These are phyloP conservation scores for Schrenkiella parvula DNA, from an alignment of 345 rosid genomes.

Conservation along the genomic window DNA sequence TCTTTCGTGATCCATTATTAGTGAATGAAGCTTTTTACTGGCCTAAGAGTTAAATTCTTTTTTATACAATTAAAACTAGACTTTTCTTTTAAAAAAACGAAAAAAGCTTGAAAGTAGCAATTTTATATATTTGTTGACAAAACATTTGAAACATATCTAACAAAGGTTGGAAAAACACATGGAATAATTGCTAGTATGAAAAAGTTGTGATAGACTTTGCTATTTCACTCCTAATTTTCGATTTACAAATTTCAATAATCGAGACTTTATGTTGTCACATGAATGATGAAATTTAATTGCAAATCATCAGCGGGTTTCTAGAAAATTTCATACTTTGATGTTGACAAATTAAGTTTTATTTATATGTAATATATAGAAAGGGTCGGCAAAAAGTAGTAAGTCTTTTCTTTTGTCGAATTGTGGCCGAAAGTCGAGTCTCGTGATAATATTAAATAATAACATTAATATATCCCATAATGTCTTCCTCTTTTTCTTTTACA, in stretches of 20 bases:
- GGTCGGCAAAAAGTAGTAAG: constrained; percentile 21
- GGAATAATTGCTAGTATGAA: background rate
- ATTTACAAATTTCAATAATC: background rate
- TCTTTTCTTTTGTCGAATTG: constrained; percentile 11
- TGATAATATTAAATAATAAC: background rate
- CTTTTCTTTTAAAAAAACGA: no score
- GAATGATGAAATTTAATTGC: background rate
- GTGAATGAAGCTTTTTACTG: no score
- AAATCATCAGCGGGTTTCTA: background rate
- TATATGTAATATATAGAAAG: background rate
- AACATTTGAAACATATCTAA: background rate
- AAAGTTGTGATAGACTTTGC: background rate
- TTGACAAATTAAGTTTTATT: background rate
- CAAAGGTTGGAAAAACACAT: background rate
- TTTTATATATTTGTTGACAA: background rate
- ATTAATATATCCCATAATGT: background rate
- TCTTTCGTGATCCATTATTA: background rate
- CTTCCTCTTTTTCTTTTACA: background rate
- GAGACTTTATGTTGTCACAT: background rate
- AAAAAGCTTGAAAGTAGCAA: background rate
- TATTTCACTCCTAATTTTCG: background rate
- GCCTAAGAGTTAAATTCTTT: no score
- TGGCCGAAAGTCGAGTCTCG: constrained; percentile 29
- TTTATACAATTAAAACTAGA: no score
- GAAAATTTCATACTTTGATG: background rate